These are phyloP conservation scores for Teunomyces panamensis DNA, from an alignment of 805 yeast genomes.

Conservation along the genomic window DNA sequence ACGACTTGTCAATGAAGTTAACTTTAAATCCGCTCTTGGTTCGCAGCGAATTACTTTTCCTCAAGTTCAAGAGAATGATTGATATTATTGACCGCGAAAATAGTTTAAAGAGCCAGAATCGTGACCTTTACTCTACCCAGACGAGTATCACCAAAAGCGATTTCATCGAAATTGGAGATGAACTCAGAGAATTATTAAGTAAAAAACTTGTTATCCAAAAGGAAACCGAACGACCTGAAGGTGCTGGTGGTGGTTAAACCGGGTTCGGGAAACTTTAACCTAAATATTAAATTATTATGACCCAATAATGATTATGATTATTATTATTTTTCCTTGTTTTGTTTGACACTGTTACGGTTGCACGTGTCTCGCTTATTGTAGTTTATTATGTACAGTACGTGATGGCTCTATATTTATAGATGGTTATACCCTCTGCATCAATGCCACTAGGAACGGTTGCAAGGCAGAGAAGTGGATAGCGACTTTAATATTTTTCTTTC, in stretches of 20 bases:
- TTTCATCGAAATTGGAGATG: slow-evolving; percentile 42
- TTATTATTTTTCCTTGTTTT: background rate
- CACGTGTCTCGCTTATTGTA: background rate
- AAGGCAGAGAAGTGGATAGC: background rate
- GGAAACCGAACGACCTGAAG: slow-evolving; percentile 49
- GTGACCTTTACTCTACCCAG: slow-evolving; percentile 14
- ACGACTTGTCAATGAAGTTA: slow-evolving; percentile 77
- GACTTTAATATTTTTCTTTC: too few relatives aligned
- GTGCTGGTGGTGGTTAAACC: slow-evolving; percentile 42
- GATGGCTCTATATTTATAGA: background rate
- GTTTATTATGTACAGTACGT: background rate
- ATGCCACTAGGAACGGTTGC: background rate
- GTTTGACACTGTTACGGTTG: background rate
- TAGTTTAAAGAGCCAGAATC: slow-evolving; percentile 12
- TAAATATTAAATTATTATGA: background rate
- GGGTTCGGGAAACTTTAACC: background rate
- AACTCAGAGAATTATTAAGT: slow-evolving; percentile 59
- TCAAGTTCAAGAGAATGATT: slow-evolving; percentile 76
- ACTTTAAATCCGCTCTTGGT: slow-evolving; percentile 73
- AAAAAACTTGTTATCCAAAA: slow-evolving; percentile 61
- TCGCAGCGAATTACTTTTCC: slow-evolving; percentile 80
- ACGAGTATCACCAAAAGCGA: slow-evolving; percentile 5
- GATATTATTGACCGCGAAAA: slow-evolving; percentile 67
- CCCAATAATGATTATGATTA: background rate
- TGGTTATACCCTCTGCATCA: background rate